Base-by-base conservation (phyloP, 73 alveolate species). In the Paramecium sexaurelia region DNA sequence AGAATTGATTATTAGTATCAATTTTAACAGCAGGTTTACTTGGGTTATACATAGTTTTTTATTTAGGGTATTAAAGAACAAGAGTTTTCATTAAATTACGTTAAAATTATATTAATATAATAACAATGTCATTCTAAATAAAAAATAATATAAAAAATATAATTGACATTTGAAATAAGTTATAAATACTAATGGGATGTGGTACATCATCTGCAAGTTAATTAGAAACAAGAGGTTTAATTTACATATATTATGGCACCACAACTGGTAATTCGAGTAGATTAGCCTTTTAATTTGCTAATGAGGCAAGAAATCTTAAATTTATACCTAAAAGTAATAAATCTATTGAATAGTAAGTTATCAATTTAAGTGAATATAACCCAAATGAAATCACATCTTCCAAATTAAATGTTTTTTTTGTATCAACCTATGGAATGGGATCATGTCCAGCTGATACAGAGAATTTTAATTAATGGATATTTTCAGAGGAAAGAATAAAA, bases 361-460 rank as follows among this genome's bases (percentile, higher is more conserved):
- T 88, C 84, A 75, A 88, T 51, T 61, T 88, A 11, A 66, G 94
- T 22, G 94, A 88, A 68, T 88, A 55, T 37, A 45, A 88, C 41
- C 84, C 94, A 15, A 40, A 43, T 11, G 40, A 40, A 29, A 11
- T 88, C 9, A 27, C 7, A 33, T 43, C 78, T 6, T 40, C 19
- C n/a, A 75, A 66, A 26, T 43, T 75, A 35, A 61, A 39, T 37
- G 75, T 88, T 4, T 88, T 88, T 71, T 56, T 88, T 39, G 87
- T 88, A 6, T 88, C 94, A 17, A 88, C 94, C 5, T 88, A 88
- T 27, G 94, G 94, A 88, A 37, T 41, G 35, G 94, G 94, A 37
- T 87, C 87, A 35, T 84, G 87, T 17, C 39, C 94, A 40, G 29
- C 56, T 71, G 94, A 88, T 68, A 87, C 94, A 10, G 43, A 41